phyloP scores from a whole-genome alignment of 1,284 basidiomycete species.

The Puccinia novopanici region DNA sequence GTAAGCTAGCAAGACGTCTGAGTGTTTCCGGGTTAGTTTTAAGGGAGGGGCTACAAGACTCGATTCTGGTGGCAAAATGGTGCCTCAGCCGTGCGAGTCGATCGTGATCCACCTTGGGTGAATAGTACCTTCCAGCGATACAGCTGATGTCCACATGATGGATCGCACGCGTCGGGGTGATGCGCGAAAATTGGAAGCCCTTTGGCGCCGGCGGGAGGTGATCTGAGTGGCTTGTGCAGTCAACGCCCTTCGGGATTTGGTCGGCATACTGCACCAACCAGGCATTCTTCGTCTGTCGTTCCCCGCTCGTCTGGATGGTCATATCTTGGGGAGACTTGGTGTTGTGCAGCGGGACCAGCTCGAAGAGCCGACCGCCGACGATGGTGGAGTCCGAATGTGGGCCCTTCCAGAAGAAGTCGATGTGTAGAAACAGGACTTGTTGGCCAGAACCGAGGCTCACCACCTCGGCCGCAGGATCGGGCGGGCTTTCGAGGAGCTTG shows the following conservation, averaged over 20 bases:
- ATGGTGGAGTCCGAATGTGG: conserved; percentile 6
- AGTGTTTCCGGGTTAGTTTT: no score
- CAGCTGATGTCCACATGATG: conserved; percentile 26
- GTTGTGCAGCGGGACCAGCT: conserved; percentile 3
- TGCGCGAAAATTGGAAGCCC: conserved; percentile 30
- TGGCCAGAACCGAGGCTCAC: not conserved
- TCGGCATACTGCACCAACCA: no score
- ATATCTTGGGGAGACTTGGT: not conserved
- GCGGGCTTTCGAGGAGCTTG: not conserved
- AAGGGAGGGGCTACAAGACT: no score
- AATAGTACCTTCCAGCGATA: conserved; percentile 46
- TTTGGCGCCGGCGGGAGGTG: conserved; percentile 27
- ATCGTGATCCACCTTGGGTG: conserved; percentile 8
- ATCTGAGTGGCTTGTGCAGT: not conserved
- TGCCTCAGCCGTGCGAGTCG: no score
- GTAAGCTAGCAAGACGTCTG: conserved; percentile 14
- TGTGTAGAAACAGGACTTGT: conserved; percentile 30
- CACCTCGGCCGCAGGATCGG: not conserved
- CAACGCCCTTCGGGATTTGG: no score
- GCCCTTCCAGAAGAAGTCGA: conserved; percentile 29
- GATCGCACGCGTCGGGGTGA: conserved; percentile 16
- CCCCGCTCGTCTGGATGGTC: not conserved
- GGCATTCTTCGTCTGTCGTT: not conserved
- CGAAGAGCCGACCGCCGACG: conserved; percentile 27
- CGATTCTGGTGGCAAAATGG: no score